Conservation (phyloP, 257 asterid species). For the Oldenlandia corymbosa region DNA sequence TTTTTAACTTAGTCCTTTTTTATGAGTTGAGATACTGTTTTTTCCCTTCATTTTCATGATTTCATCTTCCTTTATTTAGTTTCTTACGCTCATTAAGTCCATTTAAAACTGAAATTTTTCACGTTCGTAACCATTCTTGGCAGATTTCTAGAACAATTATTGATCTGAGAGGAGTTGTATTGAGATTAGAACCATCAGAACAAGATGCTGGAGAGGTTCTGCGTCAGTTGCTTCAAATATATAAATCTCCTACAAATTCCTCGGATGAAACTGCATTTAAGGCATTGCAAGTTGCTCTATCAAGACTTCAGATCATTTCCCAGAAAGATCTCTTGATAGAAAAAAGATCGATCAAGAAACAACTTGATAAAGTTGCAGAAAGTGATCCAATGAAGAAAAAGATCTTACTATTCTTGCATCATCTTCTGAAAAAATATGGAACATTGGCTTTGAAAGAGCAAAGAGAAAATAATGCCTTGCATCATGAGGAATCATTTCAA, state of each 20-base stretch:
- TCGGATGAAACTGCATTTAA: constrained; percentile 39
- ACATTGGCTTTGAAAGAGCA: constrained; percentile 34
- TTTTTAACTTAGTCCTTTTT: neutral
- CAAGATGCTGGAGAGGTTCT: constrained; percentile 69
- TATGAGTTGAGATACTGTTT: constrained; percentile 2
- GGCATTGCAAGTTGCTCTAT: constrained; percentile 45
- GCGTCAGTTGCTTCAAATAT: constrained; percentile 51
- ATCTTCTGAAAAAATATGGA: constrained; percentile 56
- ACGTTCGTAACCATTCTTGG: constrained; percentile 12
- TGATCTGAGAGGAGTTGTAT: constrained; percentile 48
- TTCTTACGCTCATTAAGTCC: neutral
- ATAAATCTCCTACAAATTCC: constrained; percentile 41
- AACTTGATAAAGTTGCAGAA: constrained; percentile 43
- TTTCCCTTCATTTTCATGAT: neutral
- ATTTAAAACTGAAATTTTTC: neutral
- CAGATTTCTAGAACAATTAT: constrained; percentile 67
- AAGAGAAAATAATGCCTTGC: constrained; percentile 25
- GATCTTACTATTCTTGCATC: constrained; percentile 48
- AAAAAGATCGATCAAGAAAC: constrained; percentile 58
- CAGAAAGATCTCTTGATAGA: constrained; percentile 58
- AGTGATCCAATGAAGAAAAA: constrained; percentile 42
- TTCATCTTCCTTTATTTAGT: neutral
- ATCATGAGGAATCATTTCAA: constrained; percentile 24
- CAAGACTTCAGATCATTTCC: constrained; percentile 56
- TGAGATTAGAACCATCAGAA: constrained; percentile 70